phyloP scores from a whole-genome alignment of 139 green algal genomes.

The Dunaliella primolecta region DNA sequence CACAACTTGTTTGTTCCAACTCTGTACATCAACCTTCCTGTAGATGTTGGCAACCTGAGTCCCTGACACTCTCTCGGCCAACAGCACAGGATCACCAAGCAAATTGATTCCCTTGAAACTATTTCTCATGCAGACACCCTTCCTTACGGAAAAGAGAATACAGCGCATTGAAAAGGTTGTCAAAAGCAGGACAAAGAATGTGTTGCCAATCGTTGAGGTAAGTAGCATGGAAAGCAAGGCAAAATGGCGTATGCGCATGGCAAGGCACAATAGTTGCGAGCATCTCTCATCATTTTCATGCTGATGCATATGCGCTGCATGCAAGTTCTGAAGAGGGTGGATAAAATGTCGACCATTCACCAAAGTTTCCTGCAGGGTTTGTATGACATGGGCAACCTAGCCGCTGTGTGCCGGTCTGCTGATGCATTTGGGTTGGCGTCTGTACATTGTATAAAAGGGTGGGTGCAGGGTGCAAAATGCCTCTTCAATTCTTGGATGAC shows the following conservation, averaged over 20 bases:
- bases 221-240: no score
- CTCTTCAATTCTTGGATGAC: neutral
- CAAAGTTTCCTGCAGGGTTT: no score
- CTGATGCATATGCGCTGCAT: no score
- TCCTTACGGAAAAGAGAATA: slow-evolving; percentile 20
- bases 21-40: no score
- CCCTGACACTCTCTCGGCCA: no score
- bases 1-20: no score
- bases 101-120: neutral
- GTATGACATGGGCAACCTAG: slow-evolving; percentile 79
- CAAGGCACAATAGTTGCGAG: no score
- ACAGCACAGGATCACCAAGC: no score
- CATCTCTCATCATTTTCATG: no score
- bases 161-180: slow-evolving; percentile 4
- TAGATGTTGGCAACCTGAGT: neutral
- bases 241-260: no score
- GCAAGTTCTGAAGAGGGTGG: no score
- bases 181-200: neutral
- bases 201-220: slow-evolving; percentile 13
- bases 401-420: slow-evolving; percentile 63
- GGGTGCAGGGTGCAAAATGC: neutral
- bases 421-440: slow-evolving; percentile 69
- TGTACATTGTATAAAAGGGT: slow-evolving; percentile 57
- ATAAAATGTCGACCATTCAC: no score
- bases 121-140: slow-evolving; percentile 12